phyloP scores from a whole-genome alignment of 768 basidiomycete species.

The Sarcomyxa edulis region DNA sequence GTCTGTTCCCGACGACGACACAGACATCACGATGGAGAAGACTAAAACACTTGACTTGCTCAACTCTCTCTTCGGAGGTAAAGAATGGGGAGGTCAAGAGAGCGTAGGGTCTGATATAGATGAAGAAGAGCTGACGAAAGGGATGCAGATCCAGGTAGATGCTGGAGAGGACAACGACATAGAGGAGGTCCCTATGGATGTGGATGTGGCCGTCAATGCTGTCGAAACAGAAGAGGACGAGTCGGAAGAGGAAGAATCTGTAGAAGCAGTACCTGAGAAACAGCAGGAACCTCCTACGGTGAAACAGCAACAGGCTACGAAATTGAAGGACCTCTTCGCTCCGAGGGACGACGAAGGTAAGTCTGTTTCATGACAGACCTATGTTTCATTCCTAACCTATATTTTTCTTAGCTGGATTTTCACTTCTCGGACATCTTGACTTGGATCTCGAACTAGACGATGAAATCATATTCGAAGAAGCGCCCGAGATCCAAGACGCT shows the following conservation, averaged over 20 bases:
- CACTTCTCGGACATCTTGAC: conserved; percentile 70
- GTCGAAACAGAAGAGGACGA: conserved; percentile 8
- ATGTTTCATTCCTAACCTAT: neutral
- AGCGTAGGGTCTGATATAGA: conserved; percentile 55
- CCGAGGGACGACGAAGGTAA: conserved; percentile 64
- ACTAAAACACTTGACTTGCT: conserved; percentile 41
- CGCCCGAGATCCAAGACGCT: no score
- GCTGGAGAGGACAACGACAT: conserved; percentile 13
- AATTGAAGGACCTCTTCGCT: conserved; percentile 71
- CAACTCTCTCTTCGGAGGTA: conserved; percentile 44
- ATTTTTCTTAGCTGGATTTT: conserved; percentile 48
- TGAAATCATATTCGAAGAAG: conserved; percentile 31
- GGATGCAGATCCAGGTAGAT: conserved; percentile 1
- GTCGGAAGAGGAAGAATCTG: conserved; percentile 5
- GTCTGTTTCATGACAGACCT: no score
- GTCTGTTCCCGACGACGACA: conserved; percentile 8
- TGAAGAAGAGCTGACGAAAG: conserved; percentile 16
- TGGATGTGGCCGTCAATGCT: conserved; percentile 4
- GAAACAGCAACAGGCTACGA: conserved; percentile 17
- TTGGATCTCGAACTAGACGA: conserved; percentile 69
- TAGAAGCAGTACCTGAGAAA: neutral
- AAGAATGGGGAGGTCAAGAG: conserved; percentile 55
- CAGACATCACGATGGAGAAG: conserved; percentile 40
- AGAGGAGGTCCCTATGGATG: conserved; percentile 28
- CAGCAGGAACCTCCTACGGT: conserved; percentile 5